Conservation (phyloP, 129 eudicot species). For the Kitagawia praeruptora region DNA sequence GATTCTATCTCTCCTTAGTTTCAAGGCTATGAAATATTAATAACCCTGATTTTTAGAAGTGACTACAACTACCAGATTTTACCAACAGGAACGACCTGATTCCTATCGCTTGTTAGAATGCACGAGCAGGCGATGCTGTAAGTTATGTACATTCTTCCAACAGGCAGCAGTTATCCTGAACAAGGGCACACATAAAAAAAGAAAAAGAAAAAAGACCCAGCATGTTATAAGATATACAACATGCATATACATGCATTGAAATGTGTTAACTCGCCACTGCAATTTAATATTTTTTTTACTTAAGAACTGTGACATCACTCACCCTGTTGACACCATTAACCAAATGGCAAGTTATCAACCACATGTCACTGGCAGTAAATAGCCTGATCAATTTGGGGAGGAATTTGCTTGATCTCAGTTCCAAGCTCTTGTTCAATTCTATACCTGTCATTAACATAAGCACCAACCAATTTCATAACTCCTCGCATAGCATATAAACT, state of each 20-base stretch:
- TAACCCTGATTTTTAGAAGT: neutral
- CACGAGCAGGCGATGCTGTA: neutral
- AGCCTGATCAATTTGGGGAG: slow-evolving; percentile 77
- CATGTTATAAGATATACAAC: neutral
- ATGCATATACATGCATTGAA: neutral
- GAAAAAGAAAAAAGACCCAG: neutral
- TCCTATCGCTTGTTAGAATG: neutral
- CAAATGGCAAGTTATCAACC: slow-evolving; percentile 15
- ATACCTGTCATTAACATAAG: slow-evolving; percentile 33
- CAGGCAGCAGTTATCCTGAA: neutral
- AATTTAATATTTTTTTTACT: neutral
- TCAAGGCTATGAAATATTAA: neutral
- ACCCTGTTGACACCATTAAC: slow-evolving; percentile 21
- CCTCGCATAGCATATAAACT: neutral
- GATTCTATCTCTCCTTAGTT: neutral
- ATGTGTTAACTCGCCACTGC: neutral
- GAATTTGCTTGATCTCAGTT: slow-evolving; percentile 20
- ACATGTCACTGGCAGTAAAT: slow-evolving; percentile 49
- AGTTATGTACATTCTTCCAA: neutral
- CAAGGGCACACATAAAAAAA: neutral
- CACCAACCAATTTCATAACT: neutral
- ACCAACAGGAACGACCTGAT: neutral
- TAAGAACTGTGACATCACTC: slow-evolving; percentile 8
- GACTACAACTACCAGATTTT: neutral
- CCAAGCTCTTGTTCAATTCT: slow-evolving; percentile 32